These are phyloP conservation scores for Ettlia oleoabundans DNA, from an alignment of 139 green algal genomes.

Conservation along the genomic window DNA sequence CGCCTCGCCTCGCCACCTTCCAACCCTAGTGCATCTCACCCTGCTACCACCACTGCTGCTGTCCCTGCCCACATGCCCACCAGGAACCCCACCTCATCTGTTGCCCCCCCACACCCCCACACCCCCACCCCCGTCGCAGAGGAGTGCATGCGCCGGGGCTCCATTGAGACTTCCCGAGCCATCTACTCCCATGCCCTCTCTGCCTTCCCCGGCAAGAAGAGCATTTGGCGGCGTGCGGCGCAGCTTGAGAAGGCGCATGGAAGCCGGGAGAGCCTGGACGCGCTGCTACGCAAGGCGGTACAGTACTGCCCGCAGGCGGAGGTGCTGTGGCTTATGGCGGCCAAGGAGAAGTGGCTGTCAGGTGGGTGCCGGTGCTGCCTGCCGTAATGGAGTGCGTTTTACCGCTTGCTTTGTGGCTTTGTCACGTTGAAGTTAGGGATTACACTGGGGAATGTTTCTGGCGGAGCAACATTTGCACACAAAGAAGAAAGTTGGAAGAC, in stretches of 20 bases:
- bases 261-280: slow-evolving; percentile 76
- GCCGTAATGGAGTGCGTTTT: too few relatives aligned
- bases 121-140: slow-evolving; percentile 22
- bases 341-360: slow-evolving; percentile 94
- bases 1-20: too few relatives aligned
- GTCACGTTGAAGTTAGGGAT: too few relatives aligned
- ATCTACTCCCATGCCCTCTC: slow-evolving; percentile 81
- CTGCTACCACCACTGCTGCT: too few relatives aligned
- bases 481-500: too few relatives aligned
- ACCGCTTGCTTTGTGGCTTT: too few relatives aligned
- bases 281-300: slow-evolving; percentile 83
- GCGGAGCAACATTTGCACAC: too few relatives aligned
- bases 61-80: neutral
- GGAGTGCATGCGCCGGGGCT: slow-evolving; percentile 57
- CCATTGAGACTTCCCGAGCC: slow-evolving; percentile 87
- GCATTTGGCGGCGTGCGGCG: slow-evolving; percentile 88
- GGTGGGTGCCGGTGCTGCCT: too few relatives aligned
- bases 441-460: too few relatives aligned
- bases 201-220: slow-evolving; percentile 83
- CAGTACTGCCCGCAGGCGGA: slow-evolving; percentile 92
- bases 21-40: too few relatives aligned
- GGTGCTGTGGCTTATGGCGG: slow-evolving; percentile 97
- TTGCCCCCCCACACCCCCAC: neutral
- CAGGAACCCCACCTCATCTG: neutral
- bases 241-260: slow-evolving; percentile 93